phyloP scores from a whole-genome alignment of 1,284 basidiomycete species.

The Naganishia sp. region DNA sequence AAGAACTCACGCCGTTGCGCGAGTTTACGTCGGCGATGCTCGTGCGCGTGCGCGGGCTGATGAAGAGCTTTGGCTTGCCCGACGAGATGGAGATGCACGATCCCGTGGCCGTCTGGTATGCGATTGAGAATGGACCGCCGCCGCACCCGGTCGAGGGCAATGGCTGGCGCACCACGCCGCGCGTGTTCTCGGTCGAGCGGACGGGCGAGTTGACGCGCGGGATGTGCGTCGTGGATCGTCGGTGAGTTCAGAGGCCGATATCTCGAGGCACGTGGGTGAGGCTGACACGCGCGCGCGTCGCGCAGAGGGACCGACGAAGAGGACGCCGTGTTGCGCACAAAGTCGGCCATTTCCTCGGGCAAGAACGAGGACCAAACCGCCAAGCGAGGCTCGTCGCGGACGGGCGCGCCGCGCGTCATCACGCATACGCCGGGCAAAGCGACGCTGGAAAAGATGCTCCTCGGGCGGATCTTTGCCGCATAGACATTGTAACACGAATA shows the following conservation, averaged over 20 bases:
- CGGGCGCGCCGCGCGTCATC: constrained; percentile 43
- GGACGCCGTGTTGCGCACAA: constrained; percentile 29
- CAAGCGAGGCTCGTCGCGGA: constrained; percentile 20
- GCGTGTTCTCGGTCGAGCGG: constrained; percentile 54
- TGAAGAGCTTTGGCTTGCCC: constrained; percentile 68
- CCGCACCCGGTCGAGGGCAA: constrained; percentile 8
- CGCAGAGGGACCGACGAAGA: constrained; percentile 33
- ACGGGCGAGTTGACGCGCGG: constrained; percentile 54
- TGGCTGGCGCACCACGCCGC: constrained; percentile 45
- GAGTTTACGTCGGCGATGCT: constrained; percentile 80
- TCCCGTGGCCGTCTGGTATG: constrained; percentile 55
- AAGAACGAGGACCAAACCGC: constrained; percentile 14
- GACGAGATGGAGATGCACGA: constrained; percentile 75
- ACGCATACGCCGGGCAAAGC: constrained; percentile 44
- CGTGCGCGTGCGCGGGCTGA: constrained; percentile 66
- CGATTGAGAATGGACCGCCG: constrained; percentile 53
- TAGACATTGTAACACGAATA: background rate
- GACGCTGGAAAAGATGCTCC: constrained; percentile 42
- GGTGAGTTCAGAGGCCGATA: constrained; percentile 32
- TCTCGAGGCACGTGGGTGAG: too few species aligned
- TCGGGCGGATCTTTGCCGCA: constrained; percentile 49
- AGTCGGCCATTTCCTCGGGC: constrained; percentile 28
- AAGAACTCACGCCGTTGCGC: constrained; percentile 51
- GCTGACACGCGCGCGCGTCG: too few species aligned
- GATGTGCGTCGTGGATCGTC: constrained; percentile 56